Conservation (phyloP, 2,329 filamentous ascomycete genomes). For the Ceratocystis smalleyi region DNA sequence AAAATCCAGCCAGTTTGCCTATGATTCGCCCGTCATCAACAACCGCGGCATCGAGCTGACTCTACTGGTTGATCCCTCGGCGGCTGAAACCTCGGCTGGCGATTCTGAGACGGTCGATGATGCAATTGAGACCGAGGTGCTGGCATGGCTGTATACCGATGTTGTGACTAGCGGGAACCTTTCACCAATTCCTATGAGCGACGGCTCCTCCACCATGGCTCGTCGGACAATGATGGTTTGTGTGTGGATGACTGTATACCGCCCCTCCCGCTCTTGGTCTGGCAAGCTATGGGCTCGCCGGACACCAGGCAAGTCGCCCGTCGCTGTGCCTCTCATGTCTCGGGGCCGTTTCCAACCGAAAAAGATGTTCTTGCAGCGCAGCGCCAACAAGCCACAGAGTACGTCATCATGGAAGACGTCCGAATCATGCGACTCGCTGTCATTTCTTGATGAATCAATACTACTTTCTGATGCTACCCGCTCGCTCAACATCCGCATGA, state of each 20-base stretch:
- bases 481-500: conserved; percentile 12
- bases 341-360: conserved; percentile 15
- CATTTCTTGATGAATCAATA: not conserved
- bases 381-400: not conserved
- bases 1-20: conserved; percentile 15
- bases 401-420: conserved; percentile 1
- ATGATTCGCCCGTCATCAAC: conserved; percentile 15
- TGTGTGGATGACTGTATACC: conserved; percentile 18
- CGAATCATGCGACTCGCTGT: not conserved
- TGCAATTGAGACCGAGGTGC: conserved; percentile 14
- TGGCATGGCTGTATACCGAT: conserved; percentile 18
- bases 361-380: conserved; percentile 17
- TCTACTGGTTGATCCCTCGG: conserved; percentile 15
- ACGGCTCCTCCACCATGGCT: conserved; percentile 4
- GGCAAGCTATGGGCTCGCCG: conserved; percentile 14
- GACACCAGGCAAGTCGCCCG: conserved; percentile 13
- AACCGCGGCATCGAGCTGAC: conserved; percentile 17
- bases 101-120: not conserved
- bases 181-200: conserved; percentile 5
- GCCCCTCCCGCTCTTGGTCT: conserved; percentile 7
- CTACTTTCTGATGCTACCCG: not conserved
- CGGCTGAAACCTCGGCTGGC: conserved; percentile 3
- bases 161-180: conserved; percentile 14
- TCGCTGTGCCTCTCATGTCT: conserved; percentile 17
- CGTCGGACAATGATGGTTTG: conserved; percentile 17